phyloP scores from a whole-genome alignment of 1,139 yeast species.

The Suhomyces panamericanus region DNA sequence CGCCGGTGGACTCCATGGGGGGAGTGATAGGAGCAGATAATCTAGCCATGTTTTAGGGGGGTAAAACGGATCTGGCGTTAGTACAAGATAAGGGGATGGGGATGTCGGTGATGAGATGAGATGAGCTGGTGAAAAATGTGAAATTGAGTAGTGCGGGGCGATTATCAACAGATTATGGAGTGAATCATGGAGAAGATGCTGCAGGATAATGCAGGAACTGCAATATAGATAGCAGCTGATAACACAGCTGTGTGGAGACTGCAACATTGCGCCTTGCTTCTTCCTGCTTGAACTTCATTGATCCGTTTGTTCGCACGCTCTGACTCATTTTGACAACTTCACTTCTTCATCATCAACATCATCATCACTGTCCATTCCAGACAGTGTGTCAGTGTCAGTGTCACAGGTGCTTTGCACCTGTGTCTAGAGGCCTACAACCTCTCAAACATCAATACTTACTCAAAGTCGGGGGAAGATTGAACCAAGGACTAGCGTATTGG shows the following conservation, averaged over 20 bases:
- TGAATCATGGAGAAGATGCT: background rate
- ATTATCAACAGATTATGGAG: too few species aligned
- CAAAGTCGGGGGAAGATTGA: conserved; percentile 13
- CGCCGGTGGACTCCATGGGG: conserved; percentile 79
- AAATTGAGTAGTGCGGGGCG: too few species aligned
- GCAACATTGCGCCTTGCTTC: too few species aligned
- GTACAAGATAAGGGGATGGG: background rate
- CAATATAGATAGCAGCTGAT: too few species aligned
- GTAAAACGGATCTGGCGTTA: conserved; percentile 7
- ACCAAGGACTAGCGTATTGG: conserved; percentile 14
- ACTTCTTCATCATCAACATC: too few species aligned
- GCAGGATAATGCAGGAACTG: too few species aligned
- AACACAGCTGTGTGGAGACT: too few species aligned
- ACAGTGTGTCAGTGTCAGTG: background rate
- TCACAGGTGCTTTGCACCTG: background rate
- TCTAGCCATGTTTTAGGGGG: conserved; percentile 20
- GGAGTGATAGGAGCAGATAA: conserved; percentile 79
- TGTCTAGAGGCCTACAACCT: conserved; percentile 8
- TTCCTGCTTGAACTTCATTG: too few species aligned
- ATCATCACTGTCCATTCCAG: background rate
- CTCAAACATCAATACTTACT: conserved; percentile 16
- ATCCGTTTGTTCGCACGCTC: too few species aligned
- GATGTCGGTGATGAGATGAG: background rate
- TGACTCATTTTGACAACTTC: too few species aligned
- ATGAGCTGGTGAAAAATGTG: background rate